These are phyloP conservation scores for Pythium sukuiense DNA, from an alignment of 352 stramenopile genomes.

Conservation along the genomic window DNA sequence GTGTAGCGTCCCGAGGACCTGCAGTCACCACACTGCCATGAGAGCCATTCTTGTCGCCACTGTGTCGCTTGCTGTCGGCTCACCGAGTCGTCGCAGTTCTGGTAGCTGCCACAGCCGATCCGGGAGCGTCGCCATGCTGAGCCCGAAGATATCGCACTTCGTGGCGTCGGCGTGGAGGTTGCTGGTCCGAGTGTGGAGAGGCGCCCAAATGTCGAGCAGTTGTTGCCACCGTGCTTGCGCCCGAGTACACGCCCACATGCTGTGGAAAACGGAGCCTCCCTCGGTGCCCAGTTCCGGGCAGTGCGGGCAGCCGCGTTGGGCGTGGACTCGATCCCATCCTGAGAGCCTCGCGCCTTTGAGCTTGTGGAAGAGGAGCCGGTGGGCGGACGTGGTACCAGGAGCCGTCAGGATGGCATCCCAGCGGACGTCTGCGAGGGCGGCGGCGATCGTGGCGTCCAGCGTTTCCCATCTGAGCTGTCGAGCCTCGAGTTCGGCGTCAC, in stretches of 20 bases:
- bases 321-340: background rate
- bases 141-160: no score
- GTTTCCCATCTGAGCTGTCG: background rate
- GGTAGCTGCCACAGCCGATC: no score
- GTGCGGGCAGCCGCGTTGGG: background rate
- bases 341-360: background rate
- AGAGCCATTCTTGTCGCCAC: no score
- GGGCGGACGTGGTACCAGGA: background rate
- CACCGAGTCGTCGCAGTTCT: no score
- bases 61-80: no score
- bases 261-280: background rate
- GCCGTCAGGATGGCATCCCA: background rate
- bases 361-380: conserved; percentile 1
- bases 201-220: background rate
- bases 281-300: background rate
- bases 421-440: no score
- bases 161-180: no score
- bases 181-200: background rate
- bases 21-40: no score
- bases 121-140: no score
- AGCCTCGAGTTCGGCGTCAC: background rate
- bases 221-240: background rate
- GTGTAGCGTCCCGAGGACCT: no score
- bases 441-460: background rate
- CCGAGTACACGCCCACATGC: background rate